Evolutionary conservation across 345 rosid species (phyloP).

Genomic region (Limnanthes douglasii): DNA sequence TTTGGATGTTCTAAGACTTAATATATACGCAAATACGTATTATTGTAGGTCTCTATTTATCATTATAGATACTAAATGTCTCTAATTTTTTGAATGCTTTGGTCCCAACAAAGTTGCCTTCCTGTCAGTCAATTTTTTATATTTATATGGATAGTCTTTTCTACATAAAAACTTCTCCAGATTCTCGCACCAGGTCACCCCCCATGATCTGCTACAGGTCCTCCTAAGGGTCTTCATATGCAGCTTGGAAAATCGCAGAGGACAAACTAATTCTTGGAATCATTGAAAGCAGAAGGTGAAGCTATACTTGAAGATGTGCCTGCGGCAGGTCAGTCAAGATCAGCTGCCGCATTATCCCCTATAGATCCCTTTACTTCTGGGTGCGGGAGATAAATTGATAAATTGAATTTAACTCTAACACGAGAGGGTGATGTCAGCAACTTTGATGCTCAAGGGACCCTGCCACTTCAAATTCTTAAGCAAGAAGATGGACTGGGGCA

Average conservation of each 20-base stretch:
- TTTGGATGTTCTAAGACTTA: no score
- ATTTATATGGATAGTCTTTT: no score
- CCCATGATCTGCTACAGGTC: conserved; percentile 76
- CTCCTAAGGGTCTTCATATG: conserved; percentile 98
- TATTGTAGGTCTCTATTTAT: no score
- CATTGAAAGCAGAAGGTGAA: conserved; percentile 98
- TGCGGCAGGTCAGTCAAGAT: conserved; percentile 33
- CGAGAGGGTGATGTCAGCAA: conserved; percentile 89
- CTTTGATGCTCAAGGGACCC: conserved; percentile 93
- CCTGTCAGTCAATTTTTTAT: no score
- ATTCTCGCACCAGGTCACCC: conserved; percentile 87
- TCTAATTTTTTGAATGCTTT: no score
- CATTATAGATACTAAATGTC: no score
- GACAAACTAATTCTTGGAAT: conserved; percentile 82
- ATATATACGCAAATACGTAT: no score
- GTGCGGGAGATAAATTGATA: conserved; percentile 92
- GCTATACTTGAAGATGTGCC: conserved; percentile 89
- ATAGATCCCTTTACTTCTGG: conserved; percentile 91
- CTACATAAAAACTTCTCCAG: no score
- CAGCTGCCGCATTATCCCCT: conserved; percentile 38
- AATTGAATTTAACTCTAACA: conserved; percentile 62
- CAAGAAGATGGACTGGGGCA: conserved; percentile 93
- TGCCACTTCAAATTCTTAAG: conserved; percentile 89
- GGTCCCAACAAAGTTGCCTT: no score
- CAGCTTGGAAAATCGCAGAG: conserved; percentile 87